Conservation (phyloP, 495 filamentous ascomycete genomes). For the Acidomyces sp. region DNA sequence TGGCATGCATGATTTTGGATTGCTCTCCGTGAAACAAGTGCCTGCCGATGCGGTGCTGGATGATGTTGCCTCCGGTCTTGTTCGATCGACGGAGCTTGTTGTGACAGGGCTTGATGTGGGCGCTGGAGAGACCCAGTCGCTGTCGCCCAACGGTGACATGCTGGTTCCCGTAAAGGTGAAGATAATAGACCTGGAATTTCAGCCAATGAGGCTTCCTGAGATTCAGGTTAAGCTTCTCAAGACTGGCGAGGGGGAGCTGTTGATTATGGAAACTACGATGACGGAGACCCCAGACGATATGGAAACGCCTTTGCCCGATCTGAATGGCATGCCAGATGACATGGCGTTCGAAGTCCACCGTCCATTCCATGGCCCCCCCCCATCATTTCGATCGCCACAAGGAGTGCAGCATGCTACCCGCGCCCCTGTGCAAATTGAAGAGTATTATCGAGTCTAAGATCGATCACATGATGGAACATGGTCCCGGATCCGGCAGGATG, state of each 20-base stretch:
- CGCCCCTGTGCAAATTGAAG: conserved; percentile 8
- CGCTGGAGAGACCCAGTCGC: not conserved
- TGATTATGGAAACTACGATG: conserved; percentile 4
- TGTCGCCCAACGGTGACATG: conserved; percentile 4
- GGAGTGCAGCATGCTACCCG: conserved; percentile 10
- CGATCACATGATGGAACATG: not conserved
- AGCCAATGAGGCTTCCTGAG: conserved; percentile 2
- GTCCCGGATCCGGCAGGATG: not conserved
- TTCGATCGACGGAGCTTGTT: conserved; percentile 1
- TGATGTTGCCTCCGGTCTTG: not conserved
- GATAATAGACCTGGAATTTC: conserved; percentile 4
- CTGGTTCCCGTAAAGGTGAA: not conserved
- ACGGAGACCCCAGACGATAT: not conserved
- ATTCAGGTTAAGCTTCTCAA: conserved; percentile 5
- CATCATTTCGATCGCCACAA: not conserved
- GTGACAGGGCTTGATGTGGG: conserved; percentile 1
- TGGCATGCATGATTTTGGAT: not conserved
- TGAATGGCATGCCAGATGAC: not conserved
- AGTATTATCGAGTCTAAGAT: conserved; percentile 8
- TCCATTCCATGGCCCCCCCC: not conserved
- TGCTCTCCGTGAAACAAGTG: not conserved
- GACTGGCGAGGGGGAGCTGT: conserved; percentile 8
- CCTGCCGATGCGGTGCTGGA: not conserved
- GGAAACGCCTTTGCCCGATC: not conserved
- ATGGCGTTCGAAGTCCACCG: not conserved